phyloP scores from a whole-genome alignment of 345 rosid genomes.

The Salix koriyanagi region DNA sequence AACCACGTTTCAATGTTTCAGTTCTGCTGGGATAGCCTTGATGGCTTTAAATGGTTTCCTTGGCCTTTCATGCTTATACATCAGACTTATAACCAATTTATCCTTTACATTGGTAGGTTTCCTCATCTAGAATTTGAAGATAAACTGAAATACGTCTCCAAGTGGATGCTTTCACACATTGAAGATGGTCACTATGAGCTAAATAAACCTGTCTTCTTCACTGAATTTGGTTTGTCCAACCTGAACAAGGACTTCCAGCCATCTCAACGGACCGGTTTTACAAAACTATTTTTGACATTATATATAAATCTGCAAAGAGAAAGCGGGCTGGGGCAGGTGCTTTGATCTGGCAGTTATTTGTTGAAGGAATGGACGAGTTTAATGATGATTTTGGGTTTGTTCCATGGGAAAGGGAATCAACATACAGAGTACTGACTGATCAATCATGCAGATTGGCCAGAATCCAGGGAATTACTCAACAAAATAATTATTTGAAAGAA shows the following conservation, averaged over 20 bases:
- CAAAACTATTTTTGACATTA: conserved; percentile 19
- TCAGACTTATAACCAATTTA: neutral
- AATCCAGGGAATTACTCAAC: conserved; percentile 33
- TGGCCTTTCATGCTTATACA: neutral
- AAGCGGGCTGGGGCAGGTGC: conserved; percentile 71
- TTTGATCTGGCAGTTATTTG: conserved; percentile 64
- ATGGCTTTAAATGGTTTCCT: neutral
- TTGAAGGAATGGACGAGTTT: conserved; percentile 72
- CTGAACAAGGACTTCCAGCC: conserved; percentile 63
- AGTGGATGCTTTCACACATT: conserved; percentile 86
- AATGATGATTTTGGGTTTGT: conserved; percentile 78
- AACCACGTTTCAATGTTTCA: too few species aligned
- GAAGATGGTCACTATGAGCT: conserved; percentile 80
- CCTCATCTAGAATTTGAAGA: conserved; percentile 60
- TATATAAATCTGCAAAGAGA: conserved; percentile 64
- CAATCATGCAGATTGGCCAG: neutral
- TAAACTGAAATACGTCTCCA: conserved; percentile 51
- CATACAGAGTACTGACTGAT: conserved; percentile 2
- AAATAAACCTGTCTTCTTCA: conserved; percentile 76
- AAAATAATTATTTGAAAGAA: conserved; percentile 36
- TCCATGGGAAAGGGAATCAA: conserved; percentile 66
- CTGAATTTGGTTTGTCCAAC: conserved; percentile 78
- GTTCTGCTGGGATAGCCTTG: neutral
- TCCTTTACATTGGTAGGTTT: conserved; percentile 45
- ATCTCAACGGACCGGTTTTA: conserved; percentile 58